These are phyloP conservation scores for Silene latifolia DNA, from an alignment of 148 eudicot species.

Conservation along the genomic window DNA sequence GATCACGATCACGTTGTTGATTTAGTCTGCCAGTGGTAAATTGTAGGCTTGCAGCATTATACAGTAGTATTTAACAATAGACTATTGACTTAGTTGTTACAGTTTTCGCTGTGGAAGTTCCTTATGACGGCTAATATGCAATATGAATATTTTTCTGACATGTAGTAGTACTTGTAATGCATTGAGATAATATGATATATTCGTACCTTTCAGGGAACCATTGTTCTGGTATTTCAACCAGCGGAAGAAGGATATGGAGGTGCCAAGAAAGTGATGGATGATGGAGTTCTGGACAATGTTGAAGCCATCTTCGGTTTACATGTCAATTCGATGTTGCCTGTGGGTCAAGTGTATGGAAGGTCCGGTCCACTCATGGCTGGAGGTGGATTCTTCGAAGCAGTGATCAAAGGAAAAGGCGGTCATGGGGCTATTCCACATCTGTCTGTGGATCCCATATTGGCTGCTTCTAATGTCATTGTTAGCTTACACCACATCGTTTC, in stretches of 20 bases:
- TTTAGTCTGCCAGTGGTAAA: no score
- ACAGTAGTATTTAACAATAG: no score
- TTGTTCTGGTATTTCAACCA: constrained; percentile 78
- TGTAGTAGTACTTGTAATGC: no score
- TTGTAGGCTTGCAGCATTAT: no score
- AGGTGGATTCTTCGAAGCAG: constrained; percentile 60
- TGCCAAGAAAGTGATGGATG: constrained; percentile 63
- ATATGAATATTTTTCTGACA: no score
- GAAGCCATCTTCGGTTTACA: constrained; percentile 74
- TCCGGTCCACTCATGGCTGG: constrained; percentile 75
- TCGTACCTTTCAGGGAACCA: constrained; percentile 51
- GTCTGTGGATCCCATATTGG: constrained; percentile 68
- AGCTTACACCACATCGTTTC: constrained; percentile 79
- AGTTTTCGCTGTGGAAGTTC: no score
- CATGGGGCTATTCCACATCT: constrained; percentile 83
- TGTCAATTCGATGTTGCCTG: constrained; percentile 38
- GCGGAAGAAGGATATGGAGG: constrained; percentile 81
- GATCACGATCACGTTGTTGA: no score
- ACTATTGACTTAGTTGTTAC: no score
- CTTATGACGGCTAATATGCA: no score
- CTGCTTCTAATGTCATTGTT: constrained; percentile 61
- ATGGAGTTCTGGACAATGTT: constrained; percentile 63
- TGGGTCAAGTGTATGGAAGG: constrained; percentile 54
- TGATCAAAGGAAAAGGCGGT: constrained; percentile 74
- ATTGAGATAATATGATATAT: neutral